These are phyloP conservation scores for Eucommia ulmoides DNA, from an alignment of 257 asterid genomes.

Conservation along the genomic window DNA sequence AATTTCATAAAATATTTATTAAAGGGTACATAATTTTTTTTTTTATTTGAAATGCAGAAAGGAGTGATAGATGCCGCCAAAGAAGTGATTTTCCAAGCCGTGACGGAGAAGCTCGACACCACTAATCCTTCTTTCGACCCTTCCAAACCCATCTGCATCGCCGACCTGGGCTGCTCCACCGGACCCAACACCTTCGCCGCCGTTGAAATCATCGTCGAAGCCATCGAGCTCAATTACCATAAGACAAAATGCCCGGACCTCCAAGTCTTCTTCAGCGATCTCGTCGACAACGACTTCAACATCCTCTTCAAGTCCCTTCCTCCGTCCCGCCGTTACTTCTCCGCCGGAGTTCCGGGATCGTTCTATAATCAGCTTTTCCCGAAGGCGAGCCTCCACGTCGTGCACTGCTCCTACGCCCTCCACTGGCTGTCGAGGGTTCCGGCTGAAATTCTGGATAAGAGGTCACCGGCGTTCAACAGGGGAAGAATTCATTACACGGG, in stretches of 20 bases:
- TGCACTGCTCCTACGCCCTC: slow-evolving; percentile 8
- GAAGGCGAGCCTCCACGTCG: background rate
- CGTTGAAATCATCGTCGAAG: slow-evolving; percentile 6
- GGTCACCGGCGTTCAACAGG: slow-evolving; percentile 13
- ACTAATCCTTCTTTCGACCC: background rate
- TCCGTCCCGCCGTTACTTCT: background rate
- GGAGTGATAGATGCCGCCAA: background rate
- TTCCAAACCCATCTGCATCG: slow-evolving; percentile 5
- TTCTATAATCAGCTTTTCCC: slow-evolving; percentile 13
- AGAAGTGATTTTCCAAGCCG: background rate
- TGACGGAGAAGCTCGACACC: slow-evolving; percentile 2
- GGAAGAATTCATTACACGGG: slow-evolving; percentile 3
- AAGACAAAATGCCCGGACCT: slow-evolving; percentile 2
- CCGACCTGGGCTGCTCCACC: slow-evolving; percentile 12
- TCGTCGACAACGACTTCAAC: slow-evolving; percentile 13
- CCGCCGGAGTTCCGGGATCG: slow-evolving; percentile 9
- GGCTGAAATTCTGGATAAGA: background rate
- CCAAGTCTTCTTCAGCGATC: slow-evolving; percentile 15
- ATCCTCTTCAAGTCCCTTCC: slow-evolving; percentile 8
- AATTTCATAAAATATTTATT: too few species aligned
- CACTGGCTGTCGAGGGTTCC: slow-evolving; percentile 19
- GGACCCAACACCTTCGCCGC: slow-evolving; percentile 16
- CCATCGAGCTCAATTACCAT: slow-evolving; percentile 1
- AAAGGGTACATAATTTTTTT: background rate
- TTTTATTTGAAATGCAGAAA: background rate